phyloP scores from a whole-genome alignment of 768 basidiomycete genomes.

The Podaxis mareebaensis region DNA sequence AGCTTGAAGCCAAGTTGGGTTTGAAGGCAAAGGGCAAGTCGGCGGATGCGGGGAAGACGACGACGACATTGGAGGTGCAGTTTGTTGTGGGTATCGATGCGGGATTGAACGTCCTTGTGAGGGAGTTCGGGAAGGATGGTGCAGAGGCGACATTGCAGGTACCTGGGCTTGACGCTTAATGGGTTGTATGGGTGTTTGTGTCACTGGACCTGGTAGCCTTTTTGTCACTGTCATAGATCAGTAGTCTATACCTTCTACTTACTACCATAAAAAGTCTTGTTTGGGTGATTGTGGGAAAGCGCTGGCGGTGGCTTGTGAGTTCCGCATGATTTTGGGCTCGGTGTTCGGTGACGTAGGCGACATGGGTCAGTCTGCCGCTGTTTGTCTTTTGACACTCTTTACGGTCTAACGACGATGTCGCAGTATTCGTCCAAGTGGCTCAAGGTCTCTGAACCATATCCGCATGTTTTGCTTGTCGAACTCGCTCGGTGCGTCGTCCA shows the following conservation, averaged over 20 bases:
- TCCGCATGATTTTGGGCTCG: neutral
- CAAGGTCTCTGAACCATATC: constrained; percentile 46
- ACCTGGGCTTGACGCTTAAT: constrained; percentile 15
- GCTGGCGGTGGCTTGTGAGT: neutral
- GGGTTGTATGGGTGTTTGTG: too few species aligned
- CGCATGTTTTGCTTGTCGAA: constrained; percentile 47
- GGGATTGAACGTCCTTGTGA: constrained; percentile 36
- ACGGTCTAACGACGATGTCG: constrained; percentile 20
- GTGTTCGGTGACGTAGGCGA: too few species aligned
- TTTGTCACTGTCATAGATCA: too few species aligned
- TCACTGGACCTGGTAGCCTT: too few species aligned
- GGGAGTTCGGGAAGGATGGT: constrained; percentile 36
- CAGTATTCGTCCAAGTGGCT: constrained; percentile 44
- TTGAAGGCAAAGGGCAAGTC: constrained; percentile 40
- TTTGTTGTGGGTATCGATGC: constrained; percentile 39
- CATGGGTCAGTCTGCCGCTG: too few species aligned
- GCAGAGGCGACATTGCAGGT: constrained; percentile 19
- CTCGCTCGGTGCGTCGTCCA: constrained; percentile 24
- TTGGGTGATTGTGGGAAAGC: too few species aligned
- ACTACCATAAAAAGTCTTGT: too few species aligned
- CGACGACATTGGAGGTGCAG: constrained; percentile 50
- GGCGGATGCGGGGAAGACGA: constrained; percentile 45
- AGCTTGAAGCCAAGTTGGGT: constrained; percentile 42
- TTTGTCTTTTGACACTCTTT: neutral
- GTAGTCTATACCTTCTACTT: too few species aligned